phyloP scores from a whole-genome alignment of 176 grass and related monocot species.

The Phyllostachys edulis region DNA sequence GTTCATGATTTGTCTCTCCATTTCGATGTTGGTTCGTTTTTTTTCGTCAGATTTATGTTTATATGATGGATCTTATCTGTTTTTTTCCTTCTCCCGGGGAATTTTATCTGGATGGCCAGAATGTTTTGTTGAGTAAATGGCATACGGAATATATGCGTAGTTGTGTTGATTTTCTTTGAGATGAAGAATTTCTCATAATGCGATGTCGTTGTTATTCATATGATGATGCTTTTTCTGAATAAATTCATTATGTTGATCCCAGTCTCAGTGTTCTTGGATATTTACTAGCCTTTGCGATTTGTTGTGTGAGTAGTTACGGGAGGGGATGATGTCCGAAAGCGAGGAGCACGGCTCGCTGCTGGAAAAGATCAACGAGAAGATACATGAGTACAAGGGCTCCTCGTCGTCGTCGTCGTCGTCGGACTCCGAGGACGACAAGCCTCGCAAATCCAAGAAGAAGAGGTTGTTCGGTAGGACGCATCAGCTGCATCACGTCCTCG shows the following conservation, averaged over 20 bases:
- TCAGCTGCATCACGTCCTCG: slow-evolving; percentile 60
- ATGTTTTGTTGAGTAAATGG: not conserved
- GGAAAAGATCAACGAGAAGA: slow-evolving; percentile 69
- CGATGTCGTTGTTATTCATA: not conserved
- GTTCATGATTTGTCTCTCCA: not conserved
- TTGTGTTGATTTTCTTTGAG: not conserved
- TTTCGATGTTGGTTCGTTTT: not conserved
- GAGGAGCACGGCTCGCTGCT: slow-evolving; percentile 56
- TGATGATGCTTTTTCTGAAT: not conserved
- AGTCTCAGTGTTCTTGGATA: not conserved
- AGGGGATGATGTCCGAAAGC: slow-evolving; percentile 71
- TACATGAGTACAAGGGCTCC: slow-evolving; percentile 51
- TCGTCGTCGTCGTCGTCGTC: slow-evolving; percentile 70
- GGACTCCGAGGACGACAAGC: slow-evolving; percentile 62
- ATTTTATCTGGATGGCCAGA: not conserved
- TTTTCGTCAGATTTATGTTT: not conserved
- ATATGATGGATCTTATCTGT: too few relatives aligned
- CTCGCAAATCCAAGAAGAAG: slow-evolving; percentile 46
- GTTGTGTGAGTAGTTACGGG: not conserved
- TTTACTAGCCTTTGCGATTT: not conserved
- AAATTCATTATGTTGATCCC: not conserved
- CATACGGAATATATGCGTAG: too few relatives aligned
- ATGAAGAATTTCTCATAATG: not conserved
- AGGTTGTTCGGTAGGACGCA: slow-evolving; percentile 62
- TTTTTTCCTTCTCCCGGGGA: too few relatives aligned